phyloP scores from a whole-genome alignment of 495 filamentous ascomycete genomes.

The Talaromyces thailandensis region DNA sequence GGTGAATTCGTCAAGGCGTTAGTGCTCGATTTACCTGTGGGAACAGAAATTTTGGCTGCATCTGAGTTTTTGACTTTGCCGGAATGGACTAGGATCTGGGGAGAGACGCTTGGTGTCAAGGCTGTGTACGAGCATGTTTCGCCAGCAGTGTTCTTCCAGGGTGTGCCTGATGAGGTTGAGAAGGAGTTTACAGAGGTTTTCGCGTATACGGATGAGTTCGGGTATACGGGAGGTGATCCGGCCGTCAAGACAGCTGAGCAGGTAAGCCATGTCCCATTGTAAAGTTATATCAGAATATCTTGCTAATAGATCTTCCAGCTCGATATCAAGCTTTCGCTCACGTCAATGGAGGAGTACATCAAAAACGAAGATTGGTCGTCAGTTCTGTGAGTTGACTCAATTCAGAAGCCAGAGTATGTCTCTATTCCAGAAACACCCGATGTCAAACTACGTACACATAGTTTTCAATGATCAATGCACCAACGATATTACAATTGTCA shows the following conservation, averaged over 20 bases:
- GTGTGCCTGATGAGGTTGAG: not conserved
- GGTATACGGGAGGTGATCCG: constrained; percentile 29
- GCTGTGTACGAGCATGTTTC: not conserved
- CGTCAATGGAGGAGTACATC: constrained; percentile 12
- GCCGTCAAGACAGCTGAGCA: not conserved
- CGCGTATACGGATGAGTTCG: constrained; percentile 23
- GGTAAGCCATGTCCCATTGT: not conserved
- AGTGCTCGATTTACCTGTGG: constrained; percentile 13
- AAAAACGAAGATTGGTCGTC: constrained; percentile 13
- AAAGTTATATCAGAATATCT: not conserved
- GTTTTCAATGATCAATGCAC: too few relatives aligned
- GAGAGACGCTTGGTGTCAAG: not conserved
- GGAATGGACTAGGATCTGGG: constrained; percentile 19
- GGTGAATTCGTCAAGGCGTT: constrained; percentile 24
- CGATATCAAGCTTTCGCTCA: not conserved
- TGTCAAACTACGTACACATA: too few relatives aligned
- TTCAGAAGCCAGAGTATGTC: not conserved
- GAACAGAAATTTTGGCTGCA: constrained; percentile 21
- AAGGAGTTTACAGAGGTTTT: constrained; percentile 21
- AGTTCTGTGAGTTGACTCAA: not conserved
- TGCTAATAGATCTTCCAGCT: not conserved
- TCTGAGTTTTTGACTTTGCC: constrained; percentile 17
- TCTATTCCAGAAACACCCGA: too few relatives aligned
- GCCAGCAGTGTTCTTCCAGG: not conserved
- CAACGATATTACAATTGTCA: too few relatives aligned